These are phyloP conservation scores for Cladosporium sp. DNA, from an alignment of 2,329 filamentous ascomycete genomes.

Conservation along the genomic window DNA sequence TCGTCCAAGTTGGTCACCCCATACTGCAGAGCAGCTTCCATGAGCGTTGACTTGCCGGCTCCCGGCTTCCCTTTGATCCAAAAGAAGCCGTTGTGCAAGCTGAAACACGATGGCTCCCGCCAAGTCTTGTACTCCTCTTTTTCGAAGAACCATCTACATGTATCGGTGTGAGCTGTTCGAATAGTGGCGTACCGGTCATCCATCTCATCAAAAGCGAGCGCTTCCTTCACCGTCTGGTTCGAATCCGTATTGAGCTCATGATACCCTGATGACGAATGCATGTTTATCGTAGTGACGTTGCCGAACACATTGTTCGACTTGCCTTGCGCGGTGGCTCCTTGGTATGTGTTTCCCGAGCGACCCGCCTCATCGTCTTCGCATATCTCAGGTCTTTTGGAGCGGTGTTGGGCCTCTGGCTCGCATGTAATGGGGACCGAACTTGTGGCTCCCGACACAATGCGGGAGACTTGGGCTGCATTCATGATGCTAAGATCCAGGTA, in stretches of 20 bases:
- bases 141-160: slow-evolving; percentile 39
- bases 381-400: no score
- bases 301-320: background rate
- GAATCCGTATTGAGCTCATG: background rate
- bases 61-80: slow-evolving; percentile 39
- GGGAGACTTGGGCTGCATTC: no score
- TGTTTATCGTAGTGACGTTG: background rate
- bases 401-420: no score
- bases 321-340: background rate
- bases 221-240: background rate
- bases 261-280: background rate
- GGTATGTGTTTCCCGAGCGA: no score
- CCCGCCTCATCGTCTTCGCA: no score
- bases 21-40: slow-evolving; percentile 21
- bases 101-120: slow-evolving; percentile 24
- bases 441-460: no score
- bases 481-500: no score
- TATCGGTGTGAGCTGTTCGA: slow-evolving; percentile 32
- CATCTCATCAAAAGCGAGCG: slow-evolving; percentile 28
- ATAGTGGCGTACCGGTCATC: slow-evolving; percentile 34
- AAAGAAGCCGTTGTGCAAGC: slow-evolving; percentile 25
- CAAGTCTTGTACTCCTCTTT: slow-evolving; percentile 34
- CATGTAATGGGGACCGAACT: no score
- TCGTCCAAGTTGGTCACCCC: background rate
- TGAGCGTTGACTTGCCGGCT: slow-evolving; percentile 27